These are phyloP conservation scores for Tilletia caries DNA, from an alignment of 1,284 basidiomycete species.

Conservation along the genomic window DNA sequence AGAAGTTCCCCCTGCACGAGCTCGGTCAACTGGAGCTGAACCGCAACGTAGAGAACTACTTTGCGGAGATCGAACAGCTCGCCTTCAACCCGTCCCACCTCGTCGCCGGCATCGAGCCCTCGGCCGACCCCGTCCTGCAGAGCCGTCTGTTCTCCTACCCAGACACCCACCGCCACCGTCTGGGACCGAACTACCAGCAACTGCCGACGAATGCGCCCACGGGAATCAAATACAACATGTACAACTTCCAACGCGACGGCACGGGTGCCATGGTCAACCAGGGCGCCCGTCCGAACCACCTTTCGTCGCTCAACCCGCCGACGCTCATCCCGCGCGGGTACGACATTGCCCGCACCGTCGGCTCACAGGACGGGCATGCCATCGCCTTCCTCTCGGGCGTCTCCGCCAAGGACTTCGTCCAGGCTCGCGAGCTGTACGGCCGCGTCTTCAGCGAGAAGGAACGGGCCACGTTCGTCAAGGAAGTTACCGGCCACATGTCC, in stretches of 20 bases:
- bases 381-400: constrained; percentile 69
- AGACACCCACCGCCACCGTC: constrained; percentile 77
- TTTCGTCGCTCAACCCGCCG: constrained; percentile 31
- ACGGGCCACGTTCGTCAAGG: constrained; percentile 22
- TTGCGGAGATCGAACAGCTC: constrained; percentile 43
- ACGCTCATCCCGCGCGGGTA: constrained; percentile 24
- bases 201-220: constrained; percentile 33
- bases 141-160: constrained; percentile 58
- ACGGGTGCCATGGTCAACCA: constrained; percentile 34
- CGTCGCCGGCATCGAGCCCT: constrained; percentile 39
- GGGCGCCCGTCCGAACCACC: constrained; percentile 35
- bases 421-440: constrained; percentile 74
- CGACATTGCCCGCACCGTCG: constrained; percentile 21
- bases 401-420: constrained; percentile 74
- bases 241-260: constrained; percentile 41
- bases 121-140: constrained; percentile 47
- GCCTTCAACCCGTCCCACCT: constrained; percentile 37
- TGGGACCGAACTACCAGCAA: constrained; percentile 48
- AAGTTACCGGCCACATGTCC: constrained; percentile 31
- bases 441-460: constrained; percentile 69
- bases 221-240: not conserved
- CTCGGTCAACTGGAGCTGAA: constrained; percentile 41
- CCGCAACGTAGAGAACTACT: constrained; percentile 42
- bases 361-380: constrained; percentile 60
- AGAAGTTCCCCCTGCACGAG: constrained; percentile 37